Evolutionary conservation across 768 basidiomycete genomes (phyloP), one percentile per base, ranked within the genome.

Genomic region (Termitomyces sp.): DNA sequence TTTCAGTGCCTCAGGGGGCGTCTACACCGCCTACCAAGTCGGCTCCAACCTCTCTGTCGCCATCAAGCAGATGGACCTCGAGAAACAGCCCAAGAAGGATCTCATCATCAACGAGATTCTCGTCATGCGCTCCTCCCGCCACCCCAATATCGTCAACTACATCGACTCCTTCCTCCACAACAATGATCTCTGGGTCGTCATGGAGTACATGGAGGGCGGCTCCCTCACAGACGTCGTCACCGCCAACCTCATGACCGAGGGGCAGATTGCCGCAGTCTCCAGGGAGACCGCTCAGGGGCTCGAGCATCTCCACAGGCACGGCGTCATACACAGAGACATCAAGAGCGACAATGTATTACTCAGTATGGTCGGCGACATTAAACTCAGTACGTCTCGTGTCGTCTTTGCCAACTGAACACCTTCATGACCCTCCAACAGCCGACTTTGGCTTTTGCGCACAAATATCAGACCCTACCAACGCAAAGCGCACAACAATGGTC

Each of bases 1-100:
- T 71, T 3, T 2, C 12, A 96, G 94, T 61, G 96, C 97, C 15
- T 96, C 93, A 20, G 96, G 97, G 45, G 96, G 96, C 66, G 97
- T 98, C 2, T 99, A 97, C 76, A 98, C 96, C 12, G 96, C 96
- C 15, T 97, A 97, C 71, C 96, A 98, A 78, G 91, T 96, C 63
- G 95, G 96, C 46, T 94, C 92, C 36, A 96, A 97, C 74, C 68
- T 92, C 37, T 91, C 87, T 11, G 97, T 98, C 38, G 97, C 97
- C 46, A 99, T 99, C 84, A 99, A 99, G 76, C 96, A 98, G 76
- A 99, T 98, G 97, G 97, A 99, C 80, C 83, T 99, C 36, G 96
- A 98, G 76, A 97, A 98, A 78, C 97, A 98, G 70, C 97, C 97
- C 46, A 98, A 98, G 83, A 98, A 98, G 76, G 96, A 98, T 71